phyloP scores from a whole-genome alignment of 2,329 filamentous ascomycete species.

The Mollisia scopiformis region DNA sequence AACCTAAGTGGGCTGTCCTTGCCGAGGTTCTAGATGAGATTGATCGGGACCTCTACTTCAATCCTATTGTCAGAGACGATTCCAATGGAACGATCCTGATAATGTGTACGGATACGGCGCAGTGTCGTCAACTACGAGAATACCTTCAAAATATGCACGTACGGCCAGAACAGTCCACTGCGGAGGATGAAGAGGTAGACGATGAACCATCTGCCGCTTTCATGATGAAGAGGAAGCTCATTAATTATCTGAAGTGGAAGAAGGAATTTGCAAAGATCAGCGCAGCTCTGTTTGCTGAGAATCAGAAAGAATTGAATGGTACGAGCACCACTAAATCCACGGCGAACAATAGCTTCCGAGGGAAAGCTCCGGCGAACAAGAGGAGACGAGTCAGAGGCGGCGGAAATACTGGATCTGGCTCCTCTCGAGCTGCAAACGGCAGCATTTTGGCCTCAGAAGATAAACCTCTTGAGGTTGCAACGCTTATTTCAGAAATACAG shows the following conservation, averaged over 20 bases:
- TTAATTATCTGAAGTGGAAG: conserved; percentile 91
- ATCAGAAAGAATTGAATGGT: conserved; percentile 74
- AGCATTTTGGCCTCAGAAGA: conserved; percentile 81
- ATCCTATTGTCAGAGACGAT: conserved; percentile 74
- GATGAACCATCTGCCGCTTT: conserved; percentile 74
- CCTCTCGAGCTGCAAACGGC: conserved; percentile 70
- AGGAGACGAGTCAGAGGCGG: conserved; percentile 83
- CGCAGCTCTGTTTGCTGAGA: conserved; percentile 75
- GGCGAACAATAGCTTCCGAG: conserved; percentile 49
- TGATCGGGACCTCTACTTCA: conserved; percentile 85
- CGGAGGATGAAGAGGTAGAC: conserved; percentile 51
- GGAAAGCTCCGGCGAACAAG: conserved; percentile 78
- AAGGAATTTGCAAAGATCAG: conserved; percentile 85
- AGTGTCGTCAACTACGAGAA: conserved; percentile 85
- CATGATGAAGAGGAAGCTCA: conserved; percentile 87
- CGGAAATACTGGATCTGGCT: conserved; percentile 58
- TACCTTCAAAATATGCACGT: conserved; percentile 91
- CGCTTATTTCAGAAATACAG: conserved; percentile 79
- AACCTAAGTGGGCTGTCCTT: conserved; percentile 90
- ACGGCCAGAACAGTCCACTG: conserved; percentile 48
- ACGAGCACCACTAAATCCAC: conserved; percentile 57
- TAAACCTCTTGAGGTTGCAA: conserved; percentile 78
- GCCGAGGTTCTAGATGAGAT: conserved; percentile 94
- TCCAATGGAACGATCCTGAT: conserved; percentile 92
- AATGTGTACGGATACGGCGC: conserved; percentile 90